phyloP scores from a whole-genome alignment of 2,329 filamentous ascomycete genomes.

The Neodidymelliopsis sp. region DNA sequence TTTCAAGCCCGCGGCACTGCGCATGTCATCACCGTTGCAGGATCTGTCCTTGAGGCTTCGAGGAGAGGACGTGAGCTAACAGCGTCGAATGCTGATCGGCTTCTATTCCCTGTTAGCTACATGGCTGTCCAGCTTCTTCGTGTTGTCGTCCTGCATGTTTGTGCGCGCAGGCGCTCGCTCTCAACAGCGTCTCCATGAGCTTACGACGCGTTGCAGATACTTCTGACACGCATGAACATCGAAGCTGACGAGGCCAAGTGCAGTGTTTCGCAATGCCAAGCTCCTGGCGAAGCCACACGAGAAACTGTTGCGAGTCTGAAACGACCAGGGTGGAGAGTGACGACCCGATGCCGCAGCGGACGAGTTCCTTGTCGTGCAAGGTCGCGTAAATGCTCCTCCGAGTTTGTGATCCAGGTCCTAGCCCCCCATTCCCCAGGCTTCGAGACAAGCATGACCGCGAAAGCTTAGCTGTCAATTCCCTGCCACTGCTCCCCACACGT shows the following conservation, averaged over 20 bases:
- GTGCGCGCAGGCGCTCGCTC: neutral
- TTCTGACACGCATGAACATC: constrained; percentile 22
- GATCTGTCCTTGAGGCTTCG: neutral
- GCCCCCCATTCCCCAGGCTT: constrained; percentile 26
- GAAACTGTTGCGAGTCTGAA: constrained; percentile 26
- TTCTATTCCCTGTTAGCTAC: neutral
- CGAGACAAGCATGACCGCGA: constrained; percentile 34
- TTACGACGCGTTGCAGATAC: constrained; percentile 20
- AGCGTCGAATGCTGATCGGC: neutral
- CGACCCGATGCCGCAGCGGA: too few species aligned
- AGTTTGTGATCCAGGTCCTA: neutral
- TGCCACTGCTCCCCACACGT: constrained; percentile 6
- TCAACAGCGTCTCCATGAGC: constrained; percentile 10
- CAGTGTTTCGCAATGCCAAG: constrained; percentile 39
- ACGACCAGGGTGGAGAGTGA: constrained; percentile 19
- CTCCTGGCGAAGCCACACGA: constrained; percentile 20
- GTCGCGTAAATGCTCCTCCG: neutral
- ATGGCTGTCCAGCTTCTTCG: neutral
- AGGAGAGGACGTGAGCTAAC: neutral
- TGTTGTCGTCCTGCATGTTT: neutral
- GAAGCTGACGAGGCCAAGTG: constrained; percentile 28
- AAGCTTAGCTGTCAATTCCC: constrained; percentile 35
- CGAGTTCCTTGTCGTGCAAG: neutral
- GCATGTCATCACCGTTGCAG: constrained; percentile 16
- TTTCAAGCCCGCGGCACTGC: constrained; percentile 31